Percentiles rank a stretch among this genome's conserved stretches.
Evolutionary conservation across 345 rosid species (phyloP).

Genomic region (Gossypium turneri): DNA sequence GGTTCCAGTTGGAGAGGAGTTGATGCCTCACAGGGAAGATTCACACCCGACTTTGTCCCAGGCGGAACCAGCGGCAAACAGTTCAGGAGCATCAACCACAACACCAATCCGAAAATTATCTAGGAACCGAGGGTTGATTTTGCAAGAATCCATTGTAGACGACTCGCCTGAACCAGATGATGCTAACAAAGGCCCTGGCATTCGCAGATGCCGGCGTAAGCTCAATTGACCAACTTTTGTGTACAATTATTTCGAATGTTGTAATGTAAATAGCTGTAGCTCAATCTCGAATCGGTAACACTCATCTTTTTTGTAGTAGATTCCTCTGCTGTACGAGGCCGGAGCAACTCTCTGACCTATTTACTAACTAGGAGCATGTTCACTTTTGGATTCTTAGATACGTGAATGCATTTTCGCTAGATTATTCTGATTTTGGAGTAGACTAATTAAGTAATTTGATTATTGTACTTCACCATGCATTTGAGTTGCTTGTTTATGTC

Average conservation of each 20-base stretch:
- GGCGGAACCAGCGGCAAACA: slow-evolving; percentile 26
- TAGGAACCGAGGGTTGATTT: slow-evolving; percentile 69
- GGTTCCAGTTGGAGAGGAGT: slow-evolving; percentile 61
- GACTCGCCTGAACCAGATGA: slow-evolving; percentile 50
- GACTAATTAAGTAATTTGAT: not conserved
- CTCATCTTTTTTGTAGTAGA: not conserved
- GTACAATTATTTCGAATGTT: not conserved
- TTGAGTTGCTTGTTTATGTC: not conserved
- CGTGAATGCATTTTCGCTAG: not conserved
- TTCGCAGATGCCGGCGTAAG: slow-evolving; percentile 49
- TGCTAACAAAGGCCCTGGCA: slow-evolving; percentile 21
- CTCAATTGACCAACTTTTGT: slow-evolving; percentile 26
- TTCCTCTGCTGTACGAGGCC: not conserved
- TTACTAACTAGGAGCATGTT: not conserved
- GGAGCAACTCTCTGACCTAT: not conserved
- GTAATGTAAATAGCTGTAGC: not conserved
- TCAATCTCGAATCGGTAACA: not conserved
- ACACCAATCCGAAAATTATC: slow-evolving; percentile 82
- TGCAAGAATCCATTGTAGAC: slow-evolving; percentile 60
- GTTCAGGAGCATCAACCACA: slow-evolving; percentile 29
- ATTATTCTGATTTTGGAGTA: not conserved
- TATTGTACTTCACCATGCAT: not conserved
- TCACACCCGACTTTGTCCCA: slow-evolving; percentile 22
- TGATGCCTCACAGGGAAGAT: slow-evolving; percentile 65
- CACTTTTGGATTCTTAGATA: not conserved